Evolutionary conservation across 208 protist genomes (phyloP).

Genomic region (Lotmaria passim): DNA sequence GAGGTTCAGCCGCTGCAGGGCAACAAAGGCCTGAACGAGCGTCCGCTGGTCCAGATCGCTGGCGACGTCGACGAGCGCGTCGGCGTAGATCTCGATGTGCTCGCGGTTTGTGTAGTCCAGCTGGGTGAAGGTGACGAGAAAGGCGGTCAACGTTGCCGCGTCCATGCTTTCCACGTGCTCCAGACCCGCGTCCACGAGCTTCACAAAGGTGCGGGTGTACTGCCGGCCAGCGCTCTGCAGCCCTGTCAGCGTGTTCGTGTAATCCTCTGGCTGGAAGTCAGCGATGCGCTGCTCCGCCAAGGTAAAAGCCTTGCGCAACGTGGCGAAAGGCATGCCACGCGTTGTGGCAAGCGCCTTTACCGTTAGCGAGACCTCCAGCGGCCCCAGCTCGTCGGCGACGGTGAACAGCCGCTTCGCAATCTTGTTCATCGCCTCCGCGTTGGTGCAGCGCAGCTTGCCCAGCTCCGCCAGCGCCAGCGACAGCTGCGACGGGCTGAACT

Average conservation of each 20-base stretch:
- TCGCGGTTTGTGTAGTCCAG: conserved; percentile 70
- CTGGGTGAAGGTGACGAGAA: conserved; percentile 63
- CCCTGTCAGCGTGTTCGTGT: conserved; percentile 55
- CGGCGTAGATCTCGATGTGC: conserved; percentile 88
- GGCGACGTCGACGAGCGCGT: conserved; percentile 80
- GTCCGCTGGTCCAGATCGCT: conserved; percentile 65
- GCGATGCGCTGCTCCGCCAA: conserved; percentile 50
- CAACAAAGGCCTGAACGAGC: conserved; percentile 79
- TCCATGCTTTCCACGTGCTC: conserved; percentile 86
- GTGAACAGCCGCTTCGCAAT: conserved; percentile 64
- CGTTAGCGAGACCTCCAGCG: conserved; percentile 65
- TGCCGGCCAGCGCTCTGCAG: conserved; percentile 45
- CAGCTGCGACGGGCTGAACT: conserved; percentile 77
- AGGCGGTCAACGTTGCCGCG: conserved; percentile 67
- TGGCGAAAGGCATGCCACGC: conserved; percentile 60
- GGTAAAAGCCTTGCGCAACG: conserved; percentile 49
- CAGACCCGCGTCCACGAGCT: conserved; percentile 70
- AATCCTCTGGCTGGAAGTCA: conserved; percentile 85
- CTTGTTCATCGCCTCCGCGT: conserved; percentile 62
- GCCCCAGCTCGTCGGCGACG: conserved; percentile 56
- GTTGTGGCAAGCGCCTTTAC: conserved; percentile 46
- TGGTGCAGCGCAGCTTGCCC: conserved; percentile 57
- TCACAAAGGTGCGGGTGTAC: conserved; percentile 61
- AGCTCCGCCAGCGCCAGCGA: conserved; percentile 67
- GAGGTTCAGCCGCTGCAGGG: conserved; percentile 68